These are phyloP conservation scores for Zygosaccharomyces pseudobailii DNA, from an alignment of 1,139 yeast species.

Conservation along the genomic window DNA sequence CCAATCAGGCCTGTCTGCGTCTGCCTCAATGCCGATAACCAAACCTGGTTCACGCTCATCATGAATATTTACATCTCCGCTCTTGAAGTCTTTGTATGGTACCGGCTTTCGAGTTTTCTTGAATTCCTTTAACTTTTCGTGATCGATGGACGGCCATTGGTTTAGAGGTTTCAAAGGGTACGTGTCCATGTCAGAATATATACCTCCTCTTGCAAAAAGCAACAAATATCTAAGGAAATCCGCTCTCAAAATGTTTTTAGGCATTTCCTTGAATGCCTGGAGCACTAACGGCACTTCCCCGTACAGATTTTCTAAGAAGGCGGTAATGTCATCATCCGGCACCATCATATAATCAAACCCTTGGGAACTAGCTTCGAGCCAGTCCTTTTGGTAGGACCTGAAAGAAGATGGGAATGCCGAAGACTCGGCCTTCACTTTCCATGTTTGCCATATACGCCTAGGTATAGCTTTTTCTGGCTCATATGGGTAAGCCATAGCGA, in stretches of 20 bases:
- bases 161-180: conserved; percentile 53
- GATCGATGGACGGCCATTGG: conserved; percentile 46
- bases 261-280: conserved; percentile 72
- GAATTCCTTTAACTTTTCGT: conserved; percentile 1
- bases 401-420: conserved; percentile 49
- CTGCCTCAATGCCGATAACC: conserved; percentile 86
- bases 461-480: conserved; percentile 57
- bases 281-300: conserved; percentile 70
- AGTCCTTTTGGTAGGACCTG: conserved; percentile 41
- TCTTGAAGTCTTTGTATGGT: conserved; percentile 17
- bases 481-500: conserved; percentile 69
- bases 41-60: conserved; percentile 52
- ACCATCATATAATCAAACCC: conserved; percentile 68
- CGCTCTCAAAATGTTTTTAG: conserved; percentile 74
- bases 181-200: conserved; percentile 89
- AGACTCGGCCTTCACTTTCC: conserved; percentile 67
- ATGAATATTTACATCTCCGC: not conserved
- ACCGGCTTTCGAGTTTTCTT: conserved; percentile 10
- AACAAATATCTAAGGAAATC: conserved; percentile 89
- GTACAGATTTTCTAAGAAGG: conserved; percentile 58
- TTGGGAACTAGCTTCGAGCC: conserved; percentile 49
- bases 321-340: conserved; percentile 65
- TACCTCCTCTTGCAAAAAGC: conserved; percentile 85
- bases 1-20: conserved; percentile 83
- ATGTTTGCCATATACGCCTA: conserved; percentile 88